These are phyloP conservation scores for Pythium utonaiense DNA, from an alignment of 352 stramenopile genomes.

Conservation along the genomic window DNA sequence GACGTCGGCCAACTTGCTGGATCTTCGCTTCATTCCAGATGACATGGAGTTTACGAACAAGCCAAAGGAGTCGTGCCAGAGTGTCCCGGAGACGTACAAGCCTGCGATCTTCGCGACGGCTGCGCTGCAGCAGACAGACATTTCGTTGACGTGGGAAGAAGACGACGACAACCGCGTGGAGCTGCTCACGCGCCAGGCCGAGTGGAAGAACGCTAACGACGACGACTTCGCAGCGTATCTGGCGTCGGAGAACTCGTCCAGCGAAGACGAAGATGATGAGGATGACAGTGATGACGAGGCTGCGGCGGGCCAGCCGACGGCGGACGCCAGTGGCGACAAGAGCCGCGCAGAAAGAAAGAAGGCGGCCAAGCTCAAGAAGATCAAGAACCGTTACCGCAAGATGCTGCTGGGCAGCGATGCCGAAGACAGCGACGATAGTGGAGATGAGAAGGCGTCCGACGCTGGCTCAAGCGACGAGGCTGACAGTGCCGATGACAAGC, in stretches of 20 bases:
- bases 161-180: constrained; percentile 90
- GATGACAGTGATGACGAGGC: constrained; percentile 42
- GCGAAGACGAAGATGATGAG: constrained; percentile 49
- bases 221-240: constrained; percentile 95
- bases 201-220: constrained; percentile 86
- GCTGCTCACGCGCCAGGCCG: constrained; percentile 62
- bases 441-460: constrained; percentile 23
- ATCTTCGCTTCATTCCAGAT: constrained; percentile 93
- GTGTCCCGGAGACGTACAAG: constrained; percentile 92
- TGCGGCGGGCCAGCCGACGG: constrained; percentile 16
- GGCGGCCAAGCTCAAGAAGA: constrained; percentile 66
- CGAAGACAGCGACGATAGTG: constrained; percentile 52
- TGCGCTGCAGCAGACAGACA: constrained; percentile 90
- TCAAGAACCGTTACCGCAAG: constrained; percentile 78
- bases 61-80: constrained; percentile 80
- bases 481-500: constrained; percentile 26
- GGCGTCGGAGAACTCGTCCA: constrained; percentile 74
- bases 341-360: constrained; percentile 47
- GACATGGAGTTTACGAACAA: constrained; percentile 87
- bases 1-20: constrained; percentile 92
- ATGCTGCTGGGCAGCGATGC: constrained; percentile 72
- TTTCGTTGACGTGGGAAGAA: constrained; percentile 96
- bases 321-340: constrained; percentile 21
- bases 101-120: constrained; percentile 93
- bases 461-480: constrained; percentile 29